These are phyloP conservation scores for Botrytis cinerea DNA, from an alignment of 2,329 filamentous ascomycete genomes.

Conservation along the genomic window DNA sequence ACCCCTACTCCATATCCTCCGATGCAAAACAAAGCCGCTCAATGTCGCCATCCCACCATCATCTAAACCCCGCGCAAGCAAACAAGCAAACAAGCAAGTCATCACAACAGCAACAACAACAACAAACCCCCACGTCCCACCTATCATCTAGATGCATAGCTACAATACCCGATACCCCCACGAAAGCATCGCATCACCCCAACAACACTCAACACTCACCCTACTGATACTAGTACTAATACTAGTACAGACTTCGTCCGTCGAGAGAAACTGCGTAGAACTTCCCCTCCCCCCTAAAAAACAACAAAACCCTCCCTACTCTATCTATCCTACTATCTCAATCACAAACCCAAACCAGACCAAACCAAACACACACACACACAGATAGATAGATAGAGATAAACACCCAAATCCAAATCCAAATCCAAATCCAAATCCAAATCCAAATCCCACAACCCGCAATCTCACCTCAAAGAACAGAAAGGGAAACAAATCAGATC, in stretches of 20 bases:
- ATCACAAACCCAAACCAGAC: background rate
- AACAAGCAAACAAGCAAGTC: background rate
- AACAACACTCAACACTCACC: too few species aligned
- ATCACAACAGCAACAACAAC: background rate
- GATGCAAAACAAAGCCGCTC: background rate
- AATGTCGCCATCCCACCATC: background rate
- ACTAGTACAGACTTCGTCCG: too few species aligned
- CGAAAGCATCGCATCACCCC: too few species aligned
- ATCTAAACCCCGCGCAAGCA: background rate
- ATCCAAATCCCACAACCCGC: too few species aligned
- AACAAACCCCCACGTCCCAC: background rate
- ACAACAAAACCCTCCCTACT: background rate
- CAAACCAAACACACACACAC: background rate
- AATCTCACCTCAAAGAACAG: background rate
- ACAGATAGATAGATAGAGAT: background rate
- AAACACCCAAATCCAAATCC: background rate
- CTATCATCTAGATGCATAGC: background rate
- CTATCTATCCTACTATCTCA: background rate
- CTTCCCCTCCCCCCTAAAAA: background rate
- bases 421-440: too few species aligned
- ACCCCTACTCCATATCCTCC: background rate
- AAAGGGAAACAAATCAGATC: too few species aligned
- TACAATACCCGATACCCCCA: too few species aligned
- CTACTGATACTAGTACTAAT: too few species aligned
- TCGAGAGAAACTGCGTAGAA: background rate